Evolutionary conservation across 148 eudicot genomes (phyloP).

Genomic region (Nepenthes gracilis): DNA sequence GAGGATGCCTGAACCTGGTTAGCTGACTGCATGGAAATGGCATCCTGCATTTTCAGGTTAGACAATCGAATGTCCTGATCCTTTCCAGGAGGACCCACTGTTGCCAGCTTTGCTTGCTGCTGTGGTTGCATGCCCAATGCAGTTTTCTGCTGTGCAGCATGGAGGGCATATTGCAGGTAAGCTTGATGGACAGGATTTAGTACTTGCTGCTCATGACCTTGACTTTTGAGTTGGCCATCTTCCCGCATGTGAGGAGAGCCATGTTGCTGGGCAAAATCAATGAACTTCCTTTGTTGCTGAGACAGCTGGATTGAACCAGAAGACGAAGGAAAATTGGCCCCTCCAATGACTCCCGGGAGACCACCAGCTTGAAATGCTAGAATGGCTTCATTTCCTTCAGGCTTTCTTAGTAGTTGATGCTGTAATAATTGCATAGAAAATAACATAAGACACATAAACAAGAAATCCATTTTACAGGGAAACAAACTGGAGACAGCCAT

Average conservation of each 20-base stretch:
- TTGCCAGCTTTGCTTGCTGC: constrained; percentile 53
- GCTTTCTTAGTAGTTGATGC: constrained; percentile 57
- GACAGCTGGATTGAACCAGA: constrained; percentile 50
- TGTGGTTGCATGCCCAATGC: constrained; percentile 49
- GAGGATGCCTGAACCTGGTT: constrained; percentile 51
- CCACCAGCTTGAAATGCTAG: constrained; percentile 56
- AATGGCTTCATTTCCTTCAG: constrained; percentile 66
- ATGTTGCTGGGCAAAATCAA: constrained; percentile 49
- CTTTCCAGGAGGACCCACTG: constrained; percentile 46
- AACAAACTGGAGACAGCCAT: too few relatives aligned
- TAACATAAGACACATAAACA: background rate
- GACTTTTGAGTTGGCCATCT: constrained; percentile 54
- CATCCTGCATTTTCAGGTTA: constrained; percentile 41
- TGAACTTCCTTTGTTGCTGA: constrained; percentile 54
- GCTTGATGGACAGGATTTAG: constrained; percentile 70
- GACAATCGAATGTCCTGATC: constrained; percentile 40
- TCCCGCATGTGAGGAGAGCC: constrained; percentile 44
- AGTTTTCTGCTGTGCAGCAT: constrained; percentile 64
- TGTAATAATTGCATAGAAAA: constrained; percentile 46
- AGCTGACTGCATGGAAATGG: constrained; percentile 35
- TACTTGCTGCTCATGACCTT: constrained; percentile 56
- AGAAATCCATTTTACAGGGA: background rate
- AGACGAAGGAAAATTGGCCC: constrained; percentile 34
- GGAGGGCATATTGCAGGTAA: constrained; percentile 66
- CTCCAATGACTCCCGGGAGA: constrained; percentile 49